Percentiles rank a stretch among this genome's conserved stretches.
phyloP scores from a whole-genome alignment of 306 rosid genomes.

The Echinosophora koreensis region DNA sequence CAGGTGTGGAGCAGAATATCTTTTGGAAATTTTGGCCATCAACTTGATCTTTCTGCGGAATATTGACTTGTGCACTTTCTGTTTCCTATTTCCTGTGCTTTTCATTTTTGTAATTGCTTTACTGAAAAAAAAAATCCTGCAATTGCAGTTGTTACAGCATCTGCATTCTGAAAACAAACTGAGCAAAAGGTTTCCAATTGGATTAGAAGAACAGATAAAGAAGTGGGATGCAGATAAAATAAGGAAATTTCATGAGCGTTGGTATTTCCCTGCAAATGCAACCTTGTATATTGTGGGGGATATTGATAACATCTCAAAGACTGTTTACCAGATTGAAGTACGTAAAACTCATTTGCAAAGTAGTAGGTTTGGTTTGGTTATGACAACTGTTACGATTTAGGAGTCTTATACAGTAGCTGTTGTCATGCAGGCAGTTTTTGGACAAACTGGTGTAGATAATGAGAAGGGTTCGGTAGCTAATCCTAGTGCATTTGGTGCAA shows the following conservation, averaged over 20 bases:
- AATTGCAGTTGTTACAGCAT: slow-evolving; percentile 87
- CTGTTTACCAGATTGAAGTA: slow-evolving; percentile 88
- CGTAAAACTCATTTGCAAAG: slow-evolving; percentile 43
- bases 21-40: slow-evolving; percentile 37
- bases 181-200: slow-evolving; percentile 98
- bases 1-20: slow-evolving; percentile 65
- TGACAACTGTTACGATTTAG: slow-evolving; percentile 30
- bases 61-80: slow-evolving; percentile 29
- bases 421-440: slow-evolving; percentile 82
- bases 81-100: slow-evolving; percentile 24
- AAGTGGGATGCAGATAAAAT: slow-evolving; percentile 98
- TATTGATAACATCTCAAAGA: slow-evolving; percentile 82
- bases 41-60: slow-evolving; percentile 41
- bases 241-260: slow-evolving; percentile 97
- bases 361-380: slow-evolving; percentile 35
- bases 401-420: slow-evolving; percentile 45
- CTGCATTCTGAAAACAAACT: slow-evolving; percentile 99
- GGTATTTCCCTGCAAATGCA: slow-evolving; percentile 99
- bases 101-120: slow-evolving; percentile 48
- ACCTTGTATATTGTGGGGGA: slow-evolving; percentile 98
- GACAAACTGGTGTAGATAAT: slow-evolving; percentile 74
- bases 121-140: slow-evolving; percentile 22
- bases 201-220: slow-evolving; percentile 97
- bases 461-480: slow-evolving; percentile 72
- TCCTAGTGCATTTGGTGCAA: slow-evolving; percentile 93